Evolutionary conservation across 495 filamentous ascomycete genomes (phyloP), one percentile per base, ranked within the genome.

Genomic region (Parathielavia appendiculata): DNA sequence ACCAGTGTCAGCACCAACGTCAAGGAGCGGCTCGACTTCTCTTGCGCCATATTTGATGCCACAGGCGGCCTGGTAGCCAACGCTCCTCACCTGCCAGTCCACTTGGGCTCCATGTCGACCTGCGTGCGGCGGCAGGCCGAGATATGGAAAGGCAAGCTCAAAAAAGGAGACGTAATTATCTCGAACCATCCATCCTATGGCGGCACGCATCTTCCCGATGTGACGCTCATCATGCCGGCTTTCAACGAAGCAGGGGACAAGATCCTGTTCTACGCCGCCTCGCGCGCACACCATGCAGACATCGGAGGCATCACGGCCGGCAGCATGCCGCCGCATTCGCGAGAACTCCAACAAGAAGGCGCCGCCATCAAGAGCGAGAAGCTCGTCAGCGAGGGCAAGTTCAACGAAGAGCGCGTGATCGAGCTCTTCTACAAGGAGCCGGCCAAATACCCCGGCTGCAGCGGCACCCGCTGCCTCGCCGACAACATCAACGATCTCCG

Each of bases 1-100:
- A 98, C 93, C 0, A 92, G 89, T 61, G 93, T 98, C 48, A 95
- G 89, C 57, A 98, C 93, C 5, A 98, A 98, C 67, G 93, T 98
- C 66, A 98, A 98, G 66, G 93, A 98, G 71, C 85, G 93, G 2
- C 81, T 98, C 5, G 93, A 98, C 65, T 98, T 97, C 63, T 96
- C 91, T 2, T 98, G 93, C 63, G 93, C 93, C 36, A 81, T 98
- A 14, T 98, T 98, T 62, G 93, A 96, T 60, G 81, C 86, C 2
- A 81, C 84, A n/a, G 93, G 93, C 14, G 92, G 90, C 0, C 75
- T 98, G 1, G 93, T 98, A 6, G 93, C 93, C 3, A 98, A 98
- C 72, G 86, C 93, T 26, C 93, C 93, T 0, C 93, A 98, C 74
- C 74, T 98, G 23, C 93, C 93, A 0, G 91, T 97, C 10, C 93